Evolutionary conservation across 2,329 filamentous ascomycete species (phyloP).

Genomic region (Pseudogymnoascus destructans): DNA sequence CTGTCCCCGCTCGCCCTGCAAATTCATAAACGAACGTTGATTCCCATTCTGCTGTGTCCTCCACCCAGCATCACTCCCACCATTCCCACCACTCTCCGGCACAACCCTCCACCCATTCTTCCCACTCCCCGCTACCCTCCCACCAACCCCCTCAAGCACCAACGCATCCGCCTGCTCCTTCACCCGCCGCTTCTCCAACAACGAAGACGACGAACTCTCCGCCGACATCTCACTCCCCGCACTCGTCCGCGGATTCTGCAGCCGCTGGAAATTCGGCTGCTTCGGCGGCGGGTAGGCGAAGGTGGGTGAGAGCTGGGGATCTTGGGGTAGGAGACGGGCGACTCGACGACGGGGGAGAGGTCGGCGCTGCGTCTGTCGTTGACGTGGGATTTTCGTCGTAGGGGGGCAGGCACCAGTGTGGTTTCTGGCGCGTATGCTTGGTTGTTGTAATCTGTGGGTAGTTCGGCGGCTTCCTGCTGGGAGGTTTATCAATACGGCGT

Average conservation of each 20-base stretch:
- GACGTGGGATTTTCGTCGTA: constrained; percentile 1
- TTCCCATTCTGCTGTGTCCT: not conserved
- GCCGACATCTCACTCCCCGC: not conserved
- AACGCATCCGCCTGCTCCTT: not conserved
- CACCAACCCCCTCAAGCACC: not conserved
- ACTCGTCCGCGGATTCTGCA: not conserved
- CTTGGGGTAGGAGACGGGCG: not conserved
- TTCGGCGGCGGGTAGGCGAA: not conserved
- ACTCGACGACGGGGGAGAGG: not conserved
- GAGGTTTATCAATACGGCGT: not conserved
- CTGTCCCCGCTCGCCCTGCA: not conserved
- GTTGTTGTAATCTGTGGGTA: not conserved
- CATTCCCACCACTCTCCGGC: not conserved
- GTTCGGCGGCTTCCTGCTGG: not conserved
- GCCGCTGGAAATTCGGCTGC: constrained; percentile 1
- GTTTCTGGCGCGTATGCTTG: not conserved
- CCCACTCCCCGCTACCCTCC: not conserved
- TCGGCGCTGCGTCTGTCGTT: not conserved
- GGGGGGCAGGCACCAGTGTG: not conserved
- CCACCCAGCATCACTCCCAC: not conserved
- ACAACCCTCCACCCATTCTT: not conserved
- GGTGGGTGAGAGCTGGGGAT: not conserved
- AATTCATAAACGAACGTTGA: not conserved
- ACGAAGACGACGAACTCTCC: not conserved
- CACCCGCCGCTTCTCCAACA: not conserved